A percentile compares a stretch with the other conserved stretches of the same genome.
Evolutionary conservation across 306 rosid species (phyloP).

Genomic region (Macrotyloma uniflorum): DNA sequence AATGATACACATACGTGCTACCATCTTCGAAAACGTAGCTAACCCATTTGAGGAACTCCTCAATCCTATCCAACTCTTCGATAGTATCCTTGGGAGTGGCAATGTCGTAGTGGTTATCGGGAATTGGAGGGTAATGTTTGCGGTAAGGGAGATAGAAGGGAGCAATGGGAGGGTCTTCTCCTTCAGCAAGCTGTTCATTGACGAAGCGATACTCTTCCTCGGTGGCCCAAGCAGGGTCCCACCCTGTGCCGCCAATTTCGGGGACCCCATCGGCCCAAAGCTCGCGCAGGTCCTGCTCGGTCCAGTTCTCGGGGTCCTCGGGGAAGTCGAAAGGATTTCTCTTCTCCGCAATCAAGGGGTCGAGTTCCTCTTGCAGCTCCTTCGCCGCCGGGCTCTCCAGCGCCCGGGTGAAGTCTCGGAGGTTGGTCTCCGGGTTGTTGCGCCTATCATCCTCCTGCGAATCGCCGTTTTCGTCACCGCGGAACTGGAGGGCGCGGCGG

Average conservation of each 20-base stretch:
- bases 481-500: background rate
- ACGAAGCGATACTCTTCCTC: constrained; percentile 68
- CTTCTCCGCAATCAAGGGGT: background rate
- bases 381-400: constrained; percentile 11
- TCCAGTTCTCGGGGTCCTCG: constrained; percentile 71
- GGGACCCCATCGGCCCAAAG: constrained; percentile 71
- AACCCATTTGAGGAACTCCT: constrained; percentile 91
- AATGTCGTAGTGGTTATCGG: constrained; percentile 58
- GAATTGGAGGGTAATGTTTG: constrained; percentile 63
- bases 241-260: constrained; percentile 64
- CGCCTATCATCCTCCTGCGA: background rate
- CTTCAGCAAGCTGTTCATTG: constrained; percentile 44
- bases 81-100: constrained; percentile 58
- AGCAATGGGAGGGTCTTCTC: constrained; percentile 66
- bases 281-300: constrained; percentile 77
- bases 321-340: constrained; percentile 68
- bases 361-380: constrained; percentile 40
- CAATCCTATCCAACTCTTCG: constrained; percentile 93
- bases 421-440: constrained; percentile 22
- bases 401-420: constrained; percentile 1
- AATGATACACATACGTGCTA: constrained; percentile 63
- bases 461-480: background rate
- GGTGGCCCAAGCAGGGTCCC: constrained; percentile 82
- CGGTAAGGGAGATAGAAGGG: constrained; percentile 85
- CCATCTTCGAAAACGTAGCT: constrained; percentile 89